phyloP scores from a whole-genome alignment of 768 basidiomycete species.

The Tephrocybe sp. region DNA sequence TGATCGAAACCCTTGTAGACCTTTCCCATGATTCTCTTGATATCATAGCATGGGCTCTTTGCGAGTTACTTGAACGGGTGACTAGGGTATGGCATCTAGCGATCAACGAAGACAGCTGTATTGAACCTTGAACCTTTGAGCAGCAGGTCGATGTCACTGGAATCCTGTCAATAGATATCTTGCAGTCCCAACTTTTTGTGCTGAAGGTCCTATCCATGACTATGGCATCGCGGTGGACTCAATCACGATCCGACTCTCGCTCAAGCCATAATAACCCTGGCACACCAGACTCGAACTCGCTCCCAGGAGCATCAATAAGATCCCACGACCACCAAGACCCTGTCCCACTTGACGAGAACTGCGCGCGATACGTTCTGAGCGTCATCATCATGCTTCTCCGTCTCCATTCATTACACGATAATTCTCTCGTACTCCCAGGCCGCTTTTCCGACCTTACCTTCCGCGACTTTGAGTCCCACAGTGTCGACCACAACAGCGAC shows the following conservation, averaged over 20 bases:
- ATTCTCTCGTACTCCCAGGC: conserved; percentile 54
- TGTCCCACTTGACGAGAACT: conserved; percentile 74
- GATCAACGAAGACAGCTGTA: background rate
- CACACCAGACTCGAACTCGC: conserved; percentile 39
- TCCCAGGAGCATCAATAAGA: conserved; percentile 24
- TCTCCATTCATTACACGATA: conserved; percentile 60
- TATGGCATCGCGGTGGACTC: conserved; percentile 76
- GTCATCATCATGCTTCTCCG: conserved; percentile 84
- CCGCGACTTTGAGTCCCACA: conserved; percentile 65
- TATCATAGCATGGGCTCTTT: conserved; percentile 76
- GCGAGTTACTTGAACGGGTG: conserved; percentile 75
- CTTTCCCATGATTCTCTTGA: conserved; percentile 76
- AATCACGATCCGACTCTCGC: conserved; percentile 42
- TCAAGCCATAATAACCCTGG: conserved; percentile 35
- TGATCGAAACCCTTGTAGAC: conserved; percentile 78
- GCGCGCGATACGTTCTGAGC: conserved; percentile 78
- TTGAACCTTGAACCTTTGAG: conserved; percentile 2
- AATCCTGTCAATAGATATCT: conserved; percentile 60
- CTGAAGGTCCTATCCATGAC: conserved; percentile 78
- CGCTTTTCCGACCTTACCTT: conserved; percentile 64
- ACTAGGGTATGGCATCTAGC: conserved; percentile 53
- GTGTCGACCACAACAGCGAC: conserved; percentile 13
- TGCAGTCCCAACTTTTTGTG: conserved; percentile 86
- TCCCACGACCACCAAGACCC: conserved; percentile 54
- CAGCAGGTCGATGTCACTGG: conserved; percentile 58